A percentile compares a stretch with the other conserved stretches of the same genome.
These are phyloP conservation scores for Phialocephala subalpina DNA, from an alignment of 2,329 filamentous ascomycete genomes.

Conservation along the genomic window DNA sequence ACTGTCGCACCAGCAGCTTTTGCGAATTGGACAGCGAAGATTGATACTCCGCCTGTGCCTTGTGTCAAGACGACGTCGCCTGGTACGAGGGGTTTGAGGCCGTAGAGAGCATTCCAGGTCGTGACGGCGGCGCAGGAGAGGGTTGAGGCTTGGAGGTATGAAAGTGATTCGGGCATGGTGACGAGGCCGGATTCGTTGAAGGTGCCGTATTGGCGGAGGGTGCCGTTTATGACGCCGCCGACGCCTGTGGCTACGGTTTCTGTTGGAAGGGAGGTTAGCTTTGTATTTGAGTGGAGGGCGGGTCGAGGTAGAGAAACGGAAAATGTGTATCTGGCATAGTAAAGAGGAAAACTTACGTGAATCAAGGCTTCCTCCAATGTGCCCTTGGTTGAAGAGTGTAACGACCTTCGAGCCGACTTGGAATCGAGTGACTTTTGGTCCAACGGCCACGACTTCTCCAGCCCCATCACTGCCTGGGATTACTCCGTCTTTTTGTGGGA, in stretches of 20 bases:
- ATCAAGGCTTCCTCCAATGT: slow-evolving; percentile 39
- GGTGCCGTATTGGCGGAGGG: slow-evolving; percentile 56
- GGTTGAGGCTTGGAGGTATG: slow-evolving; percentile 55
- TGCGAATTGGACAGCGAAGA: slow-evolving; percentile 50
- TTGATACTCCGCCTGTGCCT: slow-evolving; percentile 52
- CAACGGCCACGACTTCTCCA: slow-evolving; percentile 58
- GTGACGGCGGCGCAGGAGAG: slow-evolving; percentile 61
- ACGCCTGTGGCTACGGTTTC: slow-evolving; percentile 54
- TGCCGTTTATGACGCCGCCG: slow-evolving; percentile 60
- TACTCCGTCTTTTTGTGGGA: slow-evolving; percentile 33
- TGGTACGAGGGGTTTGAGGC: slow-evolving; percentile 47
- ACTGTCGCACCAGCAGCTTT: slow-evolving; percentile 50
- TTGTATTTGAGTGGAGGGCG: neutral
- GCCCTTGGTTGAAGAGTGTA: slow-evolving; percentile 63
- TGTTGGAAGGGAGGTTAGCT: neutral
- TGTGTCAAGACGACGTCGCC: slow-evolving; percentile 51
- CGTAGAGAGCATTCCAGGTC: slow-evolving; percentile 65
- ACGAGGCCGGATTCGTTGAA: slow-evolving; percentile 68
- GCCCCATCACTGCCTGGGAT: slow-evolving; percentile 51
- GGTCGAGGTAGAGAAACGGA: neutral
- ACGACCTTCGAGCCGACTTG: slow-evolving; percentile 65
- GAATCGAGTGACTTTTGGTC: slow-evolving; percentile 62
- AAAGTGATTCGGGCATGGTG: slow-evolving; percentile 58
- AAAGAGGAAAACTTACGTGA: neutral
- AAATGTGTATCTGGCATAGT: too few relatives aligned